Conservation (phyloP, 768 basidiomycete species). For the Leucosporidium scottii region DNA sequence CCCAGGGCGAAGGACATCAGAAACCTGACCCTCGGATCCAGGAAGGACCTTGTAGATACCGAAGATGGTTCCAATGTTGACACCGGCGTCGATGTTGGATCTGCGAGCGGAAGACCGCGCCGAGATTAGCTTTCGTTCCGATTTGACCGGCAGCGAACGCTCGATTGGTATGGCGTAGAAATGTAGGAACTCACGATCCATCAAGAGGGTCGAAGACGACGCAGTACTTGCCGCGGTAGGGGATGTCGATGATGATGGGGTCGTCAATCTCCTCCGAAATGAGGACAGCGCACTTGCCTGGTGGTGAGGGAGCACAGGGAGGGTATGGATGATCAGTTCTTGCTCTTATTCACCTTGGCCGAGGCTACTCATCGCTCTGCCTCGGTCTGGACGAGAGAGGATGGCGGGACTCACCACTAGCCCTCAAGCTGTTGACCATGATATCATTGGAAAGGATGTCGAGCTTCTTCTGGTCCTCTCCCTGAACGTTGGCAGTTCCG, state of each 20-base stretch:
- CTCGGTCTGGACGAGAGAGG: slow-evolving; percentile 62
- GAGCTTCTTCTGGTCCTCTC: slow-evolving; percentile 99
- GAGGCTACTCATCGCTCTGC: no score
- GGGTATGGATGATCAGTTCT: neutral
- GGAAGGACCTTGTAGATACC: slow-evolving; percentile 82
- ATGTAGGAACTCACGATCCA: slow-evolving; percentile 45
- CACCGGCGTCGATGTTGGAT: slow-evolving; percentile 97
- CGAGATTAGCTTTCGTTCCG: neutral
- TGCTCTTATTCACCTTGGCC: neutral
- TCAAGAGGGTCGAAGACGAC: slow-evolving; percentile 98
- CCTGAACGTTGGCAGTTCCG: slow-evolving; percentile 92
- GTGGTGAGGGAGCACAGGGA: neutral
- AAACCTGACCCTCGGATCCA: slow-evolving; percentile 68
- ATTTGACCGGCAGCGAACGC: neutral
- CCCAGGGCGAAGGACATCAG: slow-evolving; percentile 87
- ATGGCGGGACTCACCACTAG: slow-evolving; percentile 82
- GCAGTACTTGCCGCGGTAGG: slow-evolving; percentile 77
- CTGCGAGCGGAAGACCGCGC: slow-evolving; percentile 41
- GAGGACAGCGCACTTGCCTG: slow-evolving; percentile 86
- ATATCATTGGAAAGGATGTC: slow-evolving; percentile 73
- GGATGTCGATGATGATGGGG: slow-evolving; percentile 76
- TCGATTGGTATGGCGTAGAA: neutral
- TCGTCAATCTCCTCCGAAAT: slow-evolving; percentile 78
- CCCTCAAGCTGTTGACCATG: slow-evolving; percentile 94
- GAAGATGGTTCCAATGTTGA: slow-evolving; percentile 95